Base-by-base conservation (phyloP, 257 asterid genomes). In the Scutellaria minor region DNA sequence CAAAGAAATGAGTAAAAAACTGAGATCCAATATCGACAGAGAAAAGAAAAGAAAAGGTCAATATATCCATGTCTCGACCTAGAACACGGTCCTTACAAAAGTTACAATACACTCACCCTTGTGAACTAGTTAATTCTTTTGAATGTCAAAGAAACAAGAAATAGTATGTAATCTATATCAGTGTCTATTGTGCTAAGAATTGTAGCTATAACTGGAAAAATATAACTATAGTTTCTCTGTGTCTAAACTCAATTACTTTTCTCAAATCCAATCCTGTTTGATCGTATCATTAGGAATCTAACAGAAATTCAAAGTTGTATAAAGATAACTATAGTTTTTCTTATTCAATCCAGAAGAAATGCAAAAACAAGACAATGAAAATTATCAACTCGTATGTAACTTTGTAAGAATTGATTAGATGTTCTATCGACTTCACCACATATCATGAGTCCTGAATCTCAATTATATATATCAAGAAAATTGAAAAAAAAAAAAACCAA, bases 1-100 rank as follows among this genome's bases (percentile, higher is more conserved):
- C 77, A 81, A 68, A 76, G 57, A 74, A 82, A 61, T 70, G 55
- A 51, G 61, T 72, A 5, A 55, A 53, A 75, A 81, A 64, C 8
- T 75, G 24, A 75, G 85, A 71, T 68, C 64, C 56, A 63, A 48
- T 45, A 61, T 52, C 3, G n/a, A 69, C n/a, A 59, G 20, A 60
- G 35, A 68, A 45, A 31, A 22, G 46, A 60, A 64, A 64, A 51
- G 58, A 45, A 66, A 68, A 69, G 41, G 15, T 31, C 55, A 18
- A 68, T 8, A 42, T 50, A 51, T 39, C 64, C n/a, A 67, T 59
- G 24, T 47, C 39, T 72, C 13, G 22, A 50, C 75, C 56, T 55
- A 44, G 37, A 59, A 7, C 3, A 7, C 3, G 44, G 24, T 13
- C 18, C 60, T 45, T 39, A 10, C 15, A 13, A 10, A 18, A 18